Evolutionary conservation across 192 early-diverging fungal genomes (phyloP).

Genomic region (Podila epigama): DNA sequence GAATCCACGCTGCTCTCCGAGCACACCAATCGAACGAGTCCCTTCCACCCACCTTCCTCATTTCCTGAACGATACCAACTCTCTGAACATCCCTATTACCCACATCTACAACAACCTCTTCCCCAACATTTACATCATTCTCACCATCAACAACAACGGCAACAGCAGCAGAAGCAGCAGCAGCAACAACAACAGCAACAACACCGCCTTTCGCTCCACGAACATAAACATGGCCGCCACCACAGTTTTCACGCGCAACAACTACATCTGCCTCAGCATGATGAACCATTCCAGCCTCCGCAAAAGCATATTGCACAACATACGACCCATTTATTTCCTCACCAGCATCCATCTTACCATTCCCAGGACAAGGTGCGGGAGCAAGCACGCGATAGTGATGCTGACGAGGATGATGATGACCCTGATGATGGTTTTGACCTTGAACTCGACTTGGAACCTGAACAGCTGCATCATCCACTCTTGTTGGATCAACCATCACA

Average conservation of each 20-base stretch:
- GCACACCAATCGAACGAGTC: no score
- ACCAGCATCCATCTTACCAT: not conserved
- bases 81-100: no score
- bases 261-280: not conserved
- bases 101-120: no score
- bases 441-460: not conserved
- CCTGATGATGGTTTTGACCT: slow-evolving; percentile 1
- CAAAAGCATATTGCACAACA: not conserved
- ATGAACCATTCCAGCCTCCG: not conserved
- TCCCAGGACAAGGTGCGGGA: not conserved
- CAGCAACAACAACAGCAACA: not conserved
- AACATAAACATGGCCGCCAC: not conserved
- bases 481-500: not conserved
- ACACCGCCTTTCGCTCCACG: not conserved
- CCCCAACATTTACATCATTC: no score
- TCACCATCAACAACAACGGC: not conserved
- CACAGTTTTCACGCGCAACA: not conserved
- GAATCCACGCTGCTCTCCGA: not conserved
- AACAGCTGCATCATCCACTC: not conserved
- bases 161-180: not conserved
- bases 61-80: not conserved
- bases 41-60: not conserved
- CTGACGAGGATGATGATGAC: slow-evolving; percentile 6
- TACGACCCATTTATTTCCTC: not conserved
- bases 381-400: not conserved